Evolutionary conservation across 306 rosid species (phyloP).

Genomic region (Bauhinia variegata): DNA sequence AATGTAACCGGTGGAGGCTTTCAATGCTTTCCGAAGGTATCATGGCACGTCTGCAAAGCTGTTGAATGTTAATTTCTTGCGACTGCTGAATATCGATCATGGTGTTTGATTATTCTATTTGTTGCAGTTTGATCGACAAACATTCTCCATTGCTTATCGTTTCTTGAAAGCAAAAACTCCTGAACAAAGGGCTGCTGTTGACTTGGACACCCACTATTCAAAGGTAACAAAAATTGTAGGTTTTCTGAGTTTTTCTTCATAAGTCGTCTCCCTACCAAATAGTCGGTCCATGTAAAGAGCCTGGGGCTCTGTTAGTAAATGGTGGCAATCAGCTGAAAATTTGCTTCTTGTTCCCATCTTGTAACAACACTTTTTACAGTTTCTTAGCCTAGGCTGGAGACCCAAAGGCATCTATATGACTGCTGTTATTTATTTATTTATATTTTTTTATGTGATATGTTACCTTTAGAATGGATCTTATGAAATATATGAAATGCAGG

Average conservation of each 20-base stretch:
- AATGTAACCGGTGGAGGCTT: conserved; percentile 92
- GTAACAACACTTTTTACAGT: conserved; percentile 3
- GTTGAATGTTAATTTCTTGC: conserved; percentile 16
- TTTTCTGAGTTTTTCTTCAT: conserved; percentile 31
- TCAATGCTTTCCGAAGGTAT: conserved; percentile 91
- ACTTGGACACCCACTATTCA: conserved; percentile 96
- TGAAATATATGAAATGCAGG: conserved; percentile 58
- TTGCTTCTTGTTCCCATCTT: neutral
- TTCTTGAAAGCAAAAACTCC: conserved; percentile 93
- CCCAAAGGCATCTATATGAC: neutral
- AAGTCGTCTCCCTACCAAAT: conserved; percentile 22
- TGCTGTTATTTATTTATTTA: neutral
- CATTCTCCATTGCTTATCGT: conserved; percentile 74
- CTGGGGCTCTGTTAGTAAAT: conserved; percentile 5
- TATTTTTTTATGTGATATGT: too few species aligned
- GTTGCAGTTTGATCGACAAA: conserved; percentile 68
- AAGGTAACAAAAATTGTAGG: conserved; percentile 48
- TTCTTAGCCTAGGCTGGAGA: conserved; percentile 7
- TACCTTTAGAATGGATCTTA: conserved; percentile 7
- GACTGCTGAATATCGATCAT: neutral
- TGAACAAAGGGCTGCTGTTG: conserved; percentile 93
- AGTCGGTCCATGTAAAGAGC: conserved; percentile 13
- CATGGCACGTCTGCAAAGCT: neutral
- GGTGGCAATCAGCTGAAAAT: conserved; percentile 13
- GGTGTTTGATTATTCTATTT: conserved; percentile 13